Conservation (phyloP, 2,329 filamentous ascomycete species). For the Pseudocercospora musae region DNA sequence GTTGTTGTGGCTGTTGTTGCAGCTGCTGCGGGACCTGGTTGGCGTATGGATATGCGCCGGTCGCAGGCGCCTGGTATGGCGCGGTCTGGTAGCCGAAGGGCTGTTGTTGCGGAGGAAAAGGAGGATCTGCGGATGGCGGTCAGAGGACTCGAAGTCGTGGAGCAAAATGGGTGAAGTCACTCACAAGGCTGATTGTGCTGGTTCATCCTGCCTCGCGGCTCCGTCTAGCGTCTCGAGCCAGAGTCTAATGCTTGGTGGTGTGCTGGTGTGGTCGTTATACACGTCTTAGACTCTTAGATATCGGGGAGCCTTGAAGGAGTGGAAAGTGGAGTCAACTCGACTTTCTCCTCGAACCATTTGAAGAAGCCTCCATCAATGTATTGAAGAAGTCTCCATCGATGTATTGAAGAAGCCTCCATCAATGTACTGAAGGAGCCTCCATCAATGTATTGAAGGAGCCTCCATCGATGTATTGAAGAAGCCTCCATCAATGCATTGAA, state of each 20-base stretch:
- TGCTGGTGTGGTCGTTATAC: constrained; percentile 6
- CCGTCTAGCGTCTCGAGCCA: background rate
- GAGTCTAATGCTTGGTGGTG: background rate
- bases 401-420: too few species aligned
- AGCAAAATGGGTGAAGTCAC: background rate
- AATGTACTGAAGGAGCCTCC: too few species aligned
- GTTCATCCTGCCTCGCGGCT: constrained; percentile 5
- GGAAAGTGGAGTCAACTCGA: too few species aligned
- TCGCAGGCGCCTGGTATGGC: constrained; percentile 1
- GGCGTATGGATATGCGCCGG: constrained; percentile 1
- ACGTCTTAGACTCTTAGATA: background rate
- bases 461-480: too few species aligned
- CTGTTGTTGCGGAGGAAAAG: background rate
- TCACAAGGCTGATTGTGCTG: constrained; percentile 3
- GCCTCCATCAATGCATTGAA: too few species aligned
- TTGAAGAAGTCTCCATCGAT: too few species aligned
- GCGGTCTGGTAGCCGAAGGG: constrained; percentile 8
- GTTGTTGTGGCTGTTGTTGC: constrained; percentile 11
- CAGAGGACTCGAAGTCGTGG: background rate
- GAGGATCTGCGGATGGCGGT: background rate
- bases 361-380: too few species aligned
- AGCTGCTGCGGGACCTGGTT: constrained; percentile 3
- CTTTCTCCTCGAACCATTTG: background rate
- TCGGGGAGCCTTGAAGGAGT: background rate
- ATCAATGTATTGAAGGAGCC: too few species aligned